These are phyloP conservation scores for Juncus inflexus DNA, from an alignment of 176 grass and related monocot genomes.

Conservation along the genomic window DNA sequence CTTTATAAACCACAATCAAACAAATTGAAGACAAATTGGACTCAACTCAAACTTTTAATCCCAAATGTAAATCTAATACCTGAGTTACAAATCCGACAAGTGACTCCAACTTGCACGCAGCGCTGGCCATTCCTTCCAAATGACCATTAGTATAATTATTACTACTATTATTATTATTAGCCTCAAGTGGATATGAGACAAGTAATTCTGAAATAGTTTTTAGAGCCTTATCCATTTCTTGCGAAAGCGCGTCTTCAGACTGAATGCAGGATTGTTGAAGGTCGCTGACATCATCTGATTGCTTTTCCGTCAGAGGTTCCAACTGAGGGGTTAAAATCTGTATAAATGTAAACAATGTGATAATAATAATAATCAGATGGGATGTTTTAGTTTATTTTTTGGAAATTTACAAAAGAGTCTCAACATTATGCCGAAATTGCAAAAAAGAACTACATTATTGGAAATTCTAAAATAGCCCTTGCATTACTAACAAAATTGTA, in stretches of 20 bases:
- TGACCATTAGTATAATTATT: constrained; percentile 11
- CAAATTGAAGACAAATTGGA: neutral
- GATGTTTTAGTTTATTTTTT: no score
- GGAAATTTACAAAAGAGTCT: no score
- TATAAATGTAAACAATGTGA: constrained; percentile 9
- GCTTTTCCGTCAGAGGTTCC: constrained; percentile 46
- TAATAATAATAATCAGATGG: no score
- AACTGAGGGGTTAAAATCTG: constrained; percentile 42
- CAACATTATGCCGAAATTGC: no score
- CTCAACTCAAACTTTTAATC: neutral
- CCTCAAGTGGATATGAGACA: constrained; percentile 30
- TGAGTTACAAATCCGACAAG: constrained; percentile 44
- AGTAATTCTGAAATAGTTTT: constrained; percentile 37
- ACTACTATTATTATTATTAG: constrained; percentile 8
- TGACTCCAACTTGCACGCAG: constrained; percentile 41
- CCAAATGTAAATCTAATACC: constrained; percentile 10
- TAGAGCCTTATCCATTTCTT: constrained; percentile 49
- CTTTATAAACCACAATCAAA: neutral
- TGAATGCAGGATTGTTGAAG: constrained; percentile 40
- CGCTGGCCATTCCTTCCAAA: constrained; percentile 37
- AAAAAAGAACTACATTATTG: no score
- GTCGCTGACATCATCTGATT: constrained; percentile 30
- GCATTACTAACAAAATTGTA: no score
- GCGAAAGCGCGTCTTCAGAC: constrained; percentile 41
- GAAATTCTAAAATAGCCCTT: no score